Conservation (phyloP, 2,329 filamentous ascomycete species). For the Cladorrhinum sp. region DNA sequence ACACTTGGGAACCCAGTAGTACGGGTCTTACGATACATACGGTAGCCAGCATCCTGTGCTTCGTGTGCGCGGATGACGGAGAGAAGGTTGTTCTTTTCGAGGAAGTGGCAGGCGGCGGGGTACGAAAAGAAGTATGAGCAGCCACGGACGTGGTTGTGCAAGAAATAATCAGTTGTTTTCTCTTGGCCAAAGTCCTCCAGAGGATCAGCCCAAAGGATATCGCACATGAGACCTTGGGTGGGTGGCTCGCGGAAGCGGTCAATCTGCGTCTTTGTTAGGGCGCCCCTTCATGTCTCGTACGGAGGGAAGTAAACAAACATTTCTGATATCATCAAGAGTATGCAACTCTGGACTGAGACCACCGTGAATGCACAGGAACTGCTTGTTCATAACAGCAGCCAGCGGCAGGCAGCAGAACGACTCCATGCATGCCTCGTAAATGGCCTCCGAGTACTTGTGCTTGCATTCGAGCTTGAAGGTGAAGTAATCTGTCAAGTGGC, state of each 20-base stretch:
- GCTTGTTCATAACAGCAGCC: constrained; percentile 99
- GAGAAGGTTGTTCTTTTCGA: constrained; percentile 97
- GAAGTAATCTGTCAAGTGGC: constrained; percentile 99
- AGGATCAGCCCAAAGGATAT: constrained; percentile 97
- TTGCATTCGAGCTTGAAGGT: constrained; percentile 99
- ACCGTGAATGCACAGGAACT: constrained; percentile 97
- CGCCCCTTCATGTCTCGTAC: neutral
- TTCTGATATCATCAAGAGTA: constrained; percentile 90
- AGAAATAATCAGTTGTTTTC: constrained; percentile 95
- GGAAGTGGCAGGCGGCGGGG: constrained; percentile 90
- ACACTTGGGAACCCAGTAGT: constrained; percentile 98
- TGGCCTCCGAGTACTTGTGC: constrained; percentile 95
- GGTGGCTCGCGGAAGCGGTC: constrained; percentile 97
- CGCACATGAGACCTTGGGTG: constrained; percentile 97
- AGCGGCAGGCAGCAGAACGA: constrained; percentile 93
- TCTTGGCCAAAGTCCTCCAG: constrained; percentile 98
- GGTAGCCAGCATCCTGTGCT: constrained; percentile 95
- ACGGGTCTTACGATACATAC: constrained; percentile 98
- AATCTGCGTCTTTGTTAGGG: constrained; percentile 56
- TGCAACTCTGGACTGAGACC: constrained; percentile 94
- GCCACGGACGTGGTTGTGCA: constrained; percentile 97
- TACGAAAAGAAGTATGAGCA: constrained; percentile 99
- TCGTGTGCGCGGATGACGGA: constrained; percentile 98
- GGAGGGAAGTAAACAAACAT: constrained; percentile 50
- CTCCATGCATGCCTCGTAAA: constrained; percentile 98